These are phyloP conservation scores for Cryphonectria japonica DNA, from an alignment of 2,329 filamentous ascomycete genomes.

Conservation along the genomic window DNA sequence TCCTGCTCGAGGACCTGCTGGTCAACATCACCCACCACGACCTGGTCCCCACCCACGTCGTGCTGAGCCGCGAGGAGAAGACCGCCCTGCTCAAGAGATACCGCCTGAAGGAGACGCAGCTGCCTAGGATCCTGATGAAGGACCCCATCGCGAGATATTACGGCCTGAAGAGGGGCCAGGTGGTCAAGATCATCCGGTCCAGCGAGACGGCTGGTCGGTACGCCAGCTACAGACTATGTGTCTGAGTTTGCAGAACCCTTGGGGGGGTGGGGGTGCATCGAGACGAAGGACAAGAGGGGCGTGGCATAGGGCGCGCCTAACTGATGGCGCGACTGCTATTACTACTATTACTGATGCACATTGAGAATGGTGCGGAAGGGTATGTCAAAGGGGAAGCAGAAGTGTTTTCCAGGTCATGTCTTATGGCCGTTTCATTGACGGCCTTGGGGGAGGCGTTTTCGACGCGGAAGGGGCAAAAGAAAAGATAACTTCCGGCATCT, in stretches of 20 bases:
- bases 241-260: slow-evolving; percentile 45
- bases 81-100: slow-evolving; percentile 82
- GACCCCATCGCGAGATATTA: slow-evolving; percentile 94
- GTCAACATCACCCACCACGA: slow-evolving; percentile 99
- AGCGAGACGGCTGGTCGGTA: slow-evolving; percentile 96
- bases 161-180: slow-evolving; percentile 86
- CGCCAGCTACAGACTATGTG: slow-evolving; percentile 83
- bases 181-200: slow-evolving; percentile 97
- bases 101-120: slow-evolving; percentile 94
- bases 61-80: slow-evolving; percentile 92
- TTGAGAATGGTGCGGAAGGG: neutral
- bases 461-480: slow-evolving; percentile 20
- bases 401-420: slow-evolving; percentile 7
- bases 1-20: slow-evolving; percentile 91
- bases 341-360: neutral
- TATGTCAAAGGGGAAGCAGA: neutral
- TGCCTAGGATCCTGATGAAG: slow-evolving; percentile 87
- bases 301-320: neutral
- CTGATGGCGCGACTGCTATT: neutral
- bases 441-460: slow-evolving; percentile 17
- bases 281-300: too few species aligned
- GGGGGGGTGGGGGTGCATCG: neutral
- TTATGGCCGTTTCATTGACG: slow-evolving; percentile 5
- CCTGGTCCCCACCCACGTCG: slow-evolving; percentile 89
- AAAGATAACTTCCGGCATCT: neutral